Evolutionary conservation across 352 stramenopile species (phyloP).

Genomic region (Globisporangium megalacanthum): DNA sequence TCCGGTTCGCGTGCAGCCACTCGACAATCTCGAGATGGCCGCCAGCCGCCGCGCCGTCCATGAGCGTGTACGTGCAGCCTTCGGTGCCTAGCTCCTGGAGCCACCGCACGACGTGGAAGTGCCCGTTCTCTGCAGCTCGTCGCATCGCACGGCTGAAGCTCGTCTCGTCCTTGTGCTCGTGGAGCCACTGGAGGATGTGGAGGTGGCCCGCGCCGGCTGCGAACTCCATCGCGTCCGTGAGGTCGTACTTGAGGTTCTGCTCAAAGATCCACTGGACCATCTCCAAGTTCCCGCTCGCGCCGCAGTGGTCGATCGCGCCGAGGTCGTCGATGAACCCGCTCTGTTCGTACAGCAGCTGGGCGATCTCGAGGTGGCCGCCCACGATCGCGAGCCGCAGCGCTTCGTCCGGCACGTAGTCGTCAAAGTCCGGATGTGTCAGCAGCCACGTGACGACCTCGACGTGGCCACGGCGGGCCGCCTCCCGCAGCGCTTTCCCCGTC

Average conservation of each 20-base stretch:
- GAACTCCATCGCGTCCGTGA: conserved; percentile 18
- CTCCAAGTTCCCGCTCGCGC: conserved; percentile 8
- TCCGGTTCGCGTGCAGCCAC: conserved; percentile 13
- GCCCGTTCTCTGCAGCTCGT: conserved; percentile 12
- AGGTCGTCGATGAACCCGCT: conserved; percentile 11
- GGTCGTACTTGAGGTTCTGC: conserved; percentile 9
- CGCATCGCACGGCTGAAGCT: conserved; percentile 12
- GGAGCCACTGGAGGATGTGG: conserved; percentile 21
- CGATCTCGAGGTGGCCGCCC: conserved; percentile 9
- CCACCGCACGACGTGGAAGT: conserved; percentile 21
- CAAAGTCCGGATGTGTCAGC: conserved; percentile 5
- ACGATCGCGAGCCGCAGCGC: conserved; percentile 11
- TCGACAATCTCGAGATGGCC: conserved; percentile 13
- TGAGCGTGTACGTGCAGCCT: conserved; percentile 17
- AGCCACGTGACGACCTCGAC: conserved; percentile 6
- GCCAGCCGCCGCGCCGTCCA: conserved; percentile 14
- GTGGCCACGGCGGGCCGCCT: conserved; percentile 8
- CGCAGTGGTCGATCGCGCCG: conserved; percentile 10
- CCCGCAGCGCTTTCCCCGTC: conserved; percentile 9
- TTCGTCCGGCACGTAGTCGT: conserved; percentile 9
- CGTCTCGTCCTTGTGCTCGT: conserved; percentile 14
- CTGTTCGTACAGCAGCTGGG: conserved; percentile 11
- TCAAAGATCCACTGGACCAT: conserved; percentile 14
- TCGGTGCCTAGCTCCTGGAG: conserved; percentile 15
- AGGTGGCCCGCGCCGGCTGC: conserved; percentile 16